A percentile compares a stretch with the other conserved stretches of the same genome.
These are phyloP conservation scores for Fusarium sp. DNA, from an alignment of 2,329 filamentous ascomycete genomes.

Conservation along the genomic window DNA sequence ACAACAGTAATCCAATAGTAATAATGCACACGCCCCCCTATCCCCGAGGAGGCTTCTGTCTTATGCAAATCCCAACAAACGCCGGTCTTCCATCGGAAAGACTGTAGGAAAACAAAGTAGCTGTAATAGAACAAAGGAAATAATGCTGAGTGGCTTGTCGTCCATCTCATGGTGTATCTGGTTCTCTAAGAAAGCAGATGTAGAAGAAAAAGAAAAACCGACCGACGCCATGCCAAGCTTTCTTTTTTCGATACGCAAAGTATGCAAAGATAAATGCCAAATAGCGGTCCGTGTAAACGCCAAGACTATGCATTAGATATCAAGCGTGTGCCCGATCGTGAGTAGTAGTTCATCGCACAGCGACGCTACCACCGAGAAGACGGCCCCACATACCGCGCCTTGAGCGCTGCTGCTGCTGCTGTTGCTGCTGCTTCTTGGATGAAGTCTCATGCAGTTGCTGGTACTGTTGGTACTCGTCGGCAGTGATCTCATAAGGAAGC, in stretches of 20 bases:
- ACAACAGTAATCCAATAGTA: slow-evolving; percentile 21
- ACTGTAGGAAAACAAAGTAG: slow-evolving; percentile 5
- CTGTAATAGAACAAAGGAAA: slow-evolving; percentile 38
- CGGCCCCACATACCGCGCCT: slow-evolving; percentile 65
- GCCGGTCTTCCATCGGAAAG: slow-evolving; percentile 15
- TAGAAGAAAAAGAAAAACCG: slow-evolving; percentile 16
- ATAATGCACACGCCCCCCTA: slow-evolving; percentile 38
- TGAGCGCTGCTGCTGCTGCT: slow-evolving; percentile 58
- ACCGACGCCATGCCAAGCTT: slow-evolving; percentile 41
- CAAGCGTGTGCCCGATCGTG: slow-evolving; percentile 8
- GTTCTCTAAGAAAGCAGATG: slow-evolving; percentile 31
- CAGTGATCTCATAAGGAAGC: slow-evolving; percentile 68
- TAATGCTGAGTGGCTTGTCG: slow-evolving; percentile 18
- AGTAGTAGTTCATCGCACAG: slow-evolving; percentile 52
- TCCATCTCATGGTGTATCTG: slow-evolving; percentile 39
- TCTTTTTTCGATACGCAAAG: slow-evolving; percentile 38
- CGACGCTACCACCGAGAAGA: slow-evolving; percentile 62
- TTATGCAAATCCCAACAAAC: slow-evolving; percentile 35
- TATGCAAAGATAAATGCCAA: slow-evolving; percentile 37
- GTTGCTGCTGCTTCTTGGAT: slow-evolving; percentile 62
- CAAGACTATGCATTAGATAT: slow-evolving; percentile 38
- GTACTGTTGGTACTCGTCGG: slow-evolving; percentile 61
- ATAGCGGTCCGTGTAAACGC: slow-evolving; percentile 41
- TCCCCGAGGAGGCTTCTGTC: slow-evolving; percentile 18
- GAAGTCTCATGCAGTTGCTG: slow-evolving; percentile 60